Evolutionary conservation across 1,284 basidiomycete species (phyloP).

Genomic region (Cystobasidiaceae sp.): DNA sequence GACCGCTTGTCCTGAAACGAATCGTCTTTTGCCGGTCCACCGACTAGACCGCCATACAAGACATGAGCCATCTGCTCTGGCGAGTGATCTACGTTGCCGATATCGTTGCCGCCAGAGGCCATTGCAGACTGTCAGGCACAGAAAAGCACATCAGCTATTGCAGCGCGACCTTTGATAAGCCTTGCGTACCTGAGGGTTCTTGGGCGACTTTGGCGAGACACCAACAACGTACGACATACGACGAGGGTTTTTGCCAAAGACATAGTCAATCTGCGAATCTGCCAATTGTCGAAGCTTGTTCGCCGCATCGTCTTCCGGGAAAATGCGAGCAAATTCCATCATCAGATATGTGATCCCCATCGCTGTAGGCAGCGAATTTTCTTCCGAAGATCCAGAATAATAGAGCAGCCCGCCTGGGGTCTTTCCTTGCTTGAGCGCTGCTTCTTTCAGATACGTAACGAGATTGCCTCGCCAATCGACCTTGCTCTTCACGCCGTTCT

Average conservation of each 20-base stretch:
- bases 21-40: constrained; percentile 73
- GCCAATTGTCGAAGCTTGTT: constrained; percentile 65
- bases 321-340: constrained; percentile 49
- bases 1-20: constrained; percentile 75
- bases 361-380: constrained; percentile 13
- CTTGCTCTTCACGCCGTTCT: constrained; percentile 3
- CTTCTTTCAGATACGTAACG: constrained; percentile 1
- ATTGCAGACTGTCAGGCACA: constrained; percentile 48
- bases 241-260: constrained; percentile 81
- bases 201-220: constrained; percentile 77
- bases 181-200: constrained; percentile 56
- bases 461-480: constrained; percentile 16
- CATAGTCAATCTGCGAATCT: constrained; percentile 69
- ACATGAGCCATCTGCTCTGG: constrained; percentile 67
- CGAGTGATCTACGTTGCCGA: constrained; percentile 63
- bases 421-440: constrained; percentile 11
- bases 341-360: constrained; percentile 22
- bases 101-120: constrained; percentile 68
- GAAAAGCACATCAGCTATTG: background rate
- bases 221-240: constrained; percentile 75
- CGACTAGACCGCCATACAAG: constrained; percentile 79
- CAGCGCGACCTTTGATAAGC: no score
- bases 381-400: constrained; percentile 16
- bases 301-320: constrained; percentile 58
- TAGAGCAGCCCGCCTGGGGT: constrained; percentile 24